Conservation (phyloP, 1,284 basidiomycete species). For the Leccinum fuscescens region DNA sequence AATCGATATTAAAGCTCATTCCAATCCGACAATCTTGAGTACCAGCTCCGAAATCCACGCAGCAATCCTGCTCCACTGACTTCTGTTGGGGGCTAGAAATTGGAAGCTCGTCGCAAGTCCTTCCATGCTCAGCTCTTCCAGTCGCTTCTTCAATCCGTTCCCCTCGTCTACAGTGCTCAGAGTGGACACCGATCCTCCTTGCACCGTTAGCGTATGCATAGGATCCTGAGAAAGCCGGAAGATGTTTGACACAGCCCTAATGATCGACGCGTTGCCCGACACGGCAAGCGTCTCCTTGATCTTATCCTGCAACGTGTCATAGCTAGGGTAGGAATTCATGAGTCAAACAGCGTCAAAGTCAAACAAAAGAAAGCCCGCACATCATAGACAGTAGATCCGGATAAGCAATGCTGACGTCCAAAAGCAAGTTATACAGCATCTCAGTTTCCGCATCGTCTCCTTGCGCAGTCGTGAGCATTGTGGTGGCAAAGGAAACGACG, state of each 20-base stretch:
- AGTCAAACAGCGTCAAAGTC: slow-evolving; percentile 8
- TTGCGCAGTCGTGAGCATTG: slow-evolving; percentile 76
- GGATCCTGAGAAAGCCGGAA: slow-evolving; percentile 68
- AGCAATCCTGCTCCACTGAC: slow-evolving; percentile 62
- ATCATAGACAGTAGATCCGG: slow-evolving; percentile 75
- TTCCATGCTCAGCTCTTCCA: slow-evolving; percentile 70
- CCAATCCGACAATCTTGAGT: slow-evolving; percentile 49
- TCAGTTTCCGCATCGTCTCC: slow-evolving; percentile 81
- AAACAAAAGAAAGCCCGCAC: slow-evolving; percentile 45
- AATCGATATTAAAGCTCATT: slow-evolving; percentile 26
- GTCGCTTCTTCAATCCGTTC: slow-evolving; percentile 31
- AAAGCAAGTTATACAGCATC: slow-evolving; percentile 74
- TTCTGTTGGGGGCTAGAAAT: slow-evolving; percentile 60
- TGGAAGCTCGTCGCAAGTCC: slow-evolving; percentile 67
- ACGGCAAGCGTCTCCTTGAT: slow-evolving; percentile 76
- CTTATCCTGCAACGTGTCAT: slow-evolving; percentile 76
- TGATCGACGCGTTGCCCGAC: slow-evolving; percentile 70
- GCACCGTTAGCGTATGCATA: slow-evolving; percentile 38
- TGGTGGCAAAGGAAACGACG: slow-evolving; percentile 71
- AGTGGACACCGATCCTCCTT: slow-evolving; percentile 59
- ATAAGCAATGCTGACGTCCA: slow-evolving; percentile 69
- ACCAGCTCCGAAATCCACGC: slow-evolving; percentile 73
- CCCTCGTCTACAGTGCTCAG: slow-evolving; percentile 61
- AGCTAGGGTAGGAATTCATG: slow-evolving; percentile 43
- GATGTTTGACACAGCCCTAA: slow-evolving; percentile 70